phyloP scores from a whole-genome alignment of 176 grass and related monocot species.

The Oryza punctata region DNA sequence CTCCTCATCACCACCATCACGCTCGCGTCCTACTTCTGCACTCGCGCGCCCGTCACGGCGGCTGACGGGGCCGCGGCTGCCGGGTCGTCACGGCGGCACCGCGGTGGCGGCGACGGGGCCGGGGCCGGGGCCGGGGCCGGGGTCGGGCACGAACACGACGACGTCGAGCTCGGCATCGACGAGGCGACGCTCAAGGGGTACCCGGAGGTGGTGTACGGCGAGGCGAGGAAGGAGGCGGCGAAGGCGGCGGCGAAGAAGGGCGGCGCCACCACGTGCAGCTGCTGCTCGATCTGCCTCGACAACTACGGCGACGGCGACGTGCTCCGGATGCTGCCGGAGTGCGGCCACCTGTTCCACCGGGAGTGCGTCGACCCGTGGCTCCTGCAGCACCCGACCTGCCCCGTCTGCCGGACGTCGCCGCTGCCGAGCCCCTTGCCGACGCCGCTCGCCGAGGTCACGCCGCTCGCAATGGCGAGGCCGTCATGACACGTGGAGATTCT shows the following conservation, averaged over 20 bases:
- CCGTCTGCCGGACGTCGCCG: constrained; percentile 86
- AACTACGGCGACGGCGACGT: constrained; percentile 83
- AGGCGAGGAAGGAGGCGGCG: constrained; percentile 43
- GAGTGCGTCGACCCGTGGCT: constrained; percentile 92
- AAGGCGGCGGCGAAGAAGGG: constrained; percentile 25
- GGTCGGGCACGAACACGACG: not conserved
- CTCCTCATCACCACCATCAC: constrained; percentile 93
- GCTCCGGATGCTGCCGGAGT: constrained; percentile 82
- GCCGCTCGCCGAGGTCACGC: constrained; percentile 69
- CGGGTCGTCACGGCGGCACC: not conserved
- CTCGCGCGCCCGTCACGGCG: constrained; percentile 31
- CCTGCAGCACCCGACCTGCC: constrained; percentile 75
- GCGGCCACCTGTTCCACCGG: constrained; percentile 80
- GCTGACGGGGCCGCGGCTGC: not conserved
- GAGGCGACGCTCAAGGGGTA: constrained; percentile 77
- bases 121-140: too few relatives aligned
- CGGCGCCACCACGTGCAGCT: constrained; percentile 48
- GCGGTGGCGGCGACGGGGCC: not conserved
- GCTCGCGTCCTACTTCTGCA: constrained; percentile 91
- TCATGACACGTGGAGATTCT: constrained; percentile 21
- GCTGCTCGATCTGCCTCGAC: constrained; percentile 84
- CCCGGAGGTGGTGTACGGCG: constrained; percentile 72
- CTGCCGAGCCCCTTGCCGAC: constrained; percentile 77
- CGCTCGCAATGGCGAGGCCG: constrained; percentile 41
- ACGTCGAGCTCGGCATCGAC: constrained; percentile 76